Conservation (phyloP, 352 stramenopile species). For the Phytophthora tubulina region DNA sequence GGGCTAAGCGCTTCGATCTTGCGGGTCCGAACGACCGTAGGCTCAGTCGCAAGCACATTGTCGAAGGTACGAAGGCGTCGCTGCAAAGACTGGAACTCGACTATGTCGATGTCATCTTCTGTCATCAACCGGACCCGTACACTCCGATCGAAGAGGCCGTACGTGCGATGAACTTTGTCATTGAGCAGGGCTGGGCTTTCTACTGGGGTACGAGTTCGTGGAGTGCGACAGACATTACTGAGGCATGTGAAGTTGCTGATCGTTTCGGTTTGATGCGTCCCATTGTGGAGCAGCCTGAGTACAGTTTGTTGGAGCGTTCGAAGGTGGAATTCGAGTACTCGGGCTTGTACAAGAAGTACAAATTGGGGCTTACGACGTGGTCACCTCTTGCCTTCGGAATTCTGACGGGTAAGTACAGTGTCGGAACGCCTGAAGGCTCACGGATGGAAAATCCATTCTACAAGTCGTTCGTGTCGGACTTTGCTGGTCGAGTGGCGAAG, state of each 20-base stretch:
- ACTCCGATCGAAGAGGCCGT: constrained; percentile 10
- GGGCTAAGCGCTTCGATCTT: constrained; percentile 3
- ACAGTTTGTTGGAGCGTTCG: constrained; percentile 63
- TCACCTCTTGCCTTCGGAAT: too few relatives aligned
- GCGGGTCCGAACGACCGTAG: constrained; percentile 34
- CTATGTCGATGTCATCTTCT: constrained; percentile 19
- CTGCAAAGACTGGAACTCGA: constrained; percentile 44
- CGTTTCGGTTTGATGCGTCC: constrained; percentile 35
- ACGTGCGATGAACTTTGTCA: constrained; percentile 14
- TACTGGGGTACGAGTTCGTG: constrained; percentile 59
- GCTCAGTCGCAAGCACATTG: constrained; percentile 56
- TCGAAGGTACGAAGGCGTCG: constrained; percentile 54
- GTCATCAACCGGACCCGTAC: constrained; percentile 31
- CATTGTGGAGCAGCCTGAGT: constrained; percentile 62
- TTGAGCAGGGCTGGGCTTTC: constrained; percentile 12
- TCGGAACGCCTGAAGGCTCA: too few relatives aligned
- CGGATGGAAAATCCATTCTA: too few relatives aligned
- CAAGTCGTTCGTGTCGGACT: too few relatives aligned
- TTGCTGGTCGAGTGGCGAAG: too few relatives aligned
- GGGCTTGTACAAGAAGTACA: too few relatives aligned
- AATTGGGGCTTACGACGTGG: too few relatives aligned
- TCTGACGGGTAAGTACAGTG: too few relatives aligned
- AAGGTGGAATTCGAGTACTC: constrained; percentile 65
- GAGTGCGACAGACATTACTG: constrained; percentile 53
- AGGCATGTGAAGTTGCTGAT: constrained; percentile 54